Evolutionary conservation across 805 yeast species (phyloP).

Genomic region (Tetrapisispora arboricola): DNA sequence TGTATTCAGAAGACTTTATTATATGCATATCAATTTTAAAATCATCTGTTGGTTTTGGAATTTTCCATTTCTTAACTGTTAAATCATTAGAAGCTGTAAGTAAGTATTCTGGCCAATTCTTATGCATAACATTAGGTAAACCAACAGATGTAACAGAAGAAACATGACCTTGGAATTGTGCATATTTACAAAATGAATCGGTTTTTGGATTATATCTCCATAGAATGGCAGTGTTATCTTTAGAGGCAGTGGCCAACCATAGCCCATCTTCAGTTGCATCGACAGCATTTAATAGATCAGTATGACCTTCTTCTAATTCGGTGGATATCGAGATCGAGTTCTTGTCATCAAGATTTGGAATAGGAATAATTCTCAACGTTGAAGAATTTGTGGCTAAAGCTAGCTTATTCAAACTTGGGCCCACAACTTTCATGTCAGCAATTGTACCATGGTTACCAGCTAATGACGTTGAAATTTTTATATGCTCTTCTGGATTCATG

Average conservation of each 20-base stretch:
- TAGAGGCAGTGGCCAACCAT: conserved; percentile 89
- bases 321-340: conserved; percentile 40
- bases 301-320: conserved; percentile 66
- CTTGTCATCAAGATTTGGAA: conserved; percentile 5
- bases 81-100: conserved; percentile 80
- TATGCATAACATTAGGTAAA: conserved; percentile 45
- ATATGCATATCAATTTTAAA: conserved; percentile 17
- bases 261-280: conserved; percentile 70
- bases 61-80: conserved; percentile 77
- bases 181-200: conserved; percentile 36
- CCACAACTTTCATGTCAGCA: conserved; percentile 76
- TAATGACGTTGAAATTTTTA: conserved; percentile 44
- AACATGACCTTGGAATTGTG: conserved; percentile 76
- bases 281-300: conserved; percentile 70
- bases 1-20: conserved; percentile 64
- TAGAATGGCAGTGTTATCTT: conserved; percentile 74
- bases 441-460: conserved; percentile 96
- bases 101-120: conserved; percentile 49
- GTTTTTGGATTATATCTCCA: conserved; percentile 56
- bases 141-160: conserved; percentile 78
- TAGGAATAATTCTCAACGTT: conserved; percentile 61
- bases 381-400: conserved; percentile 95
- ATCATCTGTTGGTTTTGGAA: conserved; percentile 38
- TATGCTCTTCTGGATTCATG: conserved; percentile 20
- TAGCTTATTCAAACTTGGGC: conserved; percentile 44